Evolutionary conservation across 495 filamentous ascomycete genomes (phyloP).

Genomic region (Neurospora sp.): DNA sequence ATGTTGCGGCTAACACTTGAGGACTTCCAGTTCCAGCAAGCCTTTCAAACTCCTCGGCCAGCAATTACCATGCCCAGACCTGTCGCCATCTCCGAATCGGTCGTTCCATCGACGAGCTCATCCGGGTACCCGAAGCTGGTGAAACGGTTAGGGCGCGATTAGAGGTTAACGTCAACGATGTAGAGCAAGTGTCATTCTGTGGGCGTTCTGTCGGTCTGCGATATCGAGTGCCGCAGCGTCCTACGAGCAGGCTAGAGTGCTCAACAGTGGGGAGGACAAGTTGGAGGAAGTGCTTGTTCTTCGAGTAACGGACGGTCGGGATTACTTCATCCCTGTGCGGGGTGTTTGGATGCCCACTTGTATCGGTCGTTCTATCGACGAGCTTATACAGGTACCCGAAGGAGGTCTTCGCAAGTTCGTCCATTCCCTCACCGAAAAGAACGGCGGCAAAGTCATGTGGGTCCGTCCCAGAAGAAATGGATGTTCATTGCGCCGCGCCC

Average conservation of each 20-base stretch:
- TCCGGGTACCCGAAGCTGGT: constrained; percentile 27
- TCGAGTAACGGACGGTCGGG: constrained; percentile 72
- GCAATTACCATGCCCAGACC: background rate
- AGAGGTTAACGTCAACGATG: constrained; percentile 49
- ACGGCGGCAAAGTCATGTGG: constrained; percentile 11
- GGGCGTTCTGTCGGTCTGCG: no score
- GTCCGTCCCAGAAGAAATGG: constrained; percentile 33
- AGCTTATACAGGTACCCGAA: constrained; percentile 79
- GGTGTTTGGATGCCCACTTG: constrained; percentile 72
- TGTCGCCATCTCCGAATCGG: background rate
- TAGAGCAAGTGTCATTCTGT: constrained; percentile 19
- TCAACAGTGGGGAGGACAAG: constrained; percentile 57
- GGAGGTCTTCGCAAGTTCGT: constrained; percentile 50
- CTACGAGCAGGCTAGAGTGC: constrained; percentile 40
- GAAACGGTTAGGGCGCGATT: constrained; percentile 66
- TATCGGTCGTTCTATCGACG: constrained; percentile 73
- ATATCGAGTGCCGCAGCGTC: no score
- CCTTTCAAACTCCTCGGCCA: background rate
- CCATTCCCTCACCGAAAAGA: constrained; percentile 15
- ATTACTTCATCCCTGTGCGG: constrained; percentile 79
- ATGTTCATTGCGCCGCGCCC: constrained; percentile 46
- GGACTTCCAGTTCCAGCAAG: background rate
- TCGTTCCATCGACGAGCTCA: no score
- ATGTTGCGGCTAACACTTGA: background rate
- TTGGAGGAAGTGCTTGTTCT: constrained; percentile 85